Conservation (phyloP, 179 eudicot genomes). For the Beta macrorhiza region DNA sequence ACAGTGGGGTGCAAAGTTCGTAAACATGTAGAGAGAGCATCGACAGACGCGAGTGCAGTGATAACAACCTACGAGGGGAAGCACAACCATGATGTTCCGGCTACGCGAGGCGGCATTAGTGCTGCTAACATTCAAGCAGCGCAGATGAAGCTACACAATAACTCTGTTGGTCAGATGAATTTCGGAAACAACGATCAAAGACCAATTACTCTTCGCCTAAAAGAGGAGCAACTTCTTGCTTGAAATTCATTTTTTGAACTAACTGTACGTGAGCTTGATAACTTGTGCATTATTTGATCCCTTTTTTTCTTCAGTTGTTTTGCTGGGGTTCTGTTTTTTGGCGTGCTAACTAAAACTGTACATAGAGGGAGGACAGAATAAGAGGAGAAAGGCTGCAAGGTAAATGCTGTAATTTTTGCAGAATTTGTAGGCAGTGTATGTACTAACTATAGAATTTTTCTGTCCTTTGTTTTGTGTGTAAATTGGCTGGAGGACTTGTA, state of each 20-base stretch:
- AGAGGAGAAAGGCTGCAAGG: neutral
- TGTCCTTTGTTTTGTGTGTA: neutral
- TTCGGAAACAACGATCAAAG: constrained; percentile 27
- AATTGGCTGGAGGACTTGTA: too few relatives aligned
- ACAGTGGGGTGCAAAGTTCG: constrained; percentile 48
- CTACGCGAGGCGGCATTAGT: constrained; percentile 30
- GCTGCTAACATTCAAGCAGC: constrained; percentile 9
- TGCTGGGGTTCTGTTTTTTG: neutral
- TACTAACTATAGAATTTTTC: neutral
- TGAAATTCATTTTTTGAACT: neutral
- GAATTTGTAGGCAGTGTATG: neutral
- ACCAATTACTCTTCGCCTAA: constrained; percentile 33
- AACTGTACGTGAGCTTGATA: neutral
- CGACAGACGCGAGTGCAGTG: constrained; percentile 45
- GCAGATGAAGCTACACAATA: constrained; percentile 17
- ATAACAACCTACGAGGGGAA: constrained; percentile 63
- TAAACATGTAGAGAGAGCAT: constrained; percentile 58
- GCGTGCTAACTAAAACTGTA: constrained; percentile 14
- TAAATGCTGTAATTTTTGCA: neutral
- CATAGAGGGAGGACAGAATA: neutral
- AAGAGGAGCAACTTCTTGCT: constrained; percentile 35
- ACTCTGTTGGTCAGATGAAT: constrained; percentile 15
- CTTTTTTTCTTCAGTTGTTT: too few relatives aligned
- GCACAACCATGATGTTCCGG: constrained; percentile 50
- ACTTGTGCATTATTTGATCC: too few relatives aligned